Evolutionary conservation across 345 rosid species (phyloP).

Genomic region (Trapa incisa): DNA sequence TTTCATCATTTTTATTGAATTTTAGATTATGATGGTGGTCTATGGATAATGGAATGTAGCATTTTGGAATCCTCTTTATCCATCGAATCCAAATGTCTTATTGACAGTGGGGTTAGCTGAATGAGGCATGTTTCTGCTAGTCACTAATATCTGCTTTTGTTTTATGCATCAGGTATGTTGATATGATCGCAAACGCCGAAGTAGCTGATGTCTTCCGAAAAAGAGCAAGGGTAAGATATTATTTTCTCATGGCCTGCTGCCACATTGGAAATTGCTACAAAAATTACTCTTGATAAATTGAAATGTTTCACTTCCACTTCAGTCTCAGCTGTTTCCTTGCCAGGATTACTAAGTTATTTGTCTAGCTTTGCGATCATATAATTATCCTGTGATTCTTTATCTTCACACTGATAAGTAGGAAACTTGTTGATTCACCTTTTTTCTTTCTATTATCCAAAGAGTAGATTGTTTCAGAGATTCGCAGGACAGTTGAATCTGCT

Average conservation of each 20-base stretch:
- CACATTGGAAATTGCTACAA: not conserved
- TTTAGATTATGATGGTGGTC: not conserved
- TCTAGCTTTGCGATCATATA: not conserved
- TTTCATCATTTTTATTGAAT: not conserved
- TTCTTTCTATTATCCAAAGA: slow-evolving; percentile 4
- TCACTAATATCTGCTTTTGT: not conserved
- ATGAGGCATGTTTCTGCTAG: not conserved
- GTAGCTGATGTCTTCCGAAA: slow-evolving; percentile 78
- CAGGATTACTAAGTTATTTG: not conserved
- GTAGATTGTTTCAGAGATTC: slow-evolving; percentile 78
- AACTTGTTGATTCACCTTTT: slow-evolving; percentile 4
- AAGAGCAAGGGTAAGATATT: slow-evolving; percentile 64
- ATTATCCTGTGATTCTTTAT: not conserved
- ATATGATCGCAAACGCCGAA: slow-evolving; percentile 93
- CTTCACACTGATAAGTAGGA: not conserved
- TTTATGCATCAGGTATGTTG: slow-evolving; percentile 52
- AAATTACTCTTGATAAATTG: not conserved
- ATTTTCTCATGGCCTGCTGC: not conserved
- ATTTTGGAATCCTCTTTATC: not conserved
- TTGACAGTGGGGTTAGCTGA: not conserved
- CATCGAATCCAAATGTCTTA: not conserved
- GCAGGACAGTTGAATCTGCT: slow-evolving; percentile 63
- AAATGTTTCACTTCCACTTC: not conserved
- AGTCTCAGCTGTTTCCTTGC: not conserved
- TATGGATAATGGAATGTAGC: not conserved